Percentiles rank a stretch among this genome's conserved stretches.
phyloP scores from a whole-genome alignment of 495 filamentous ascomycete genomes.

The Penicillium alfredii region DNA sequence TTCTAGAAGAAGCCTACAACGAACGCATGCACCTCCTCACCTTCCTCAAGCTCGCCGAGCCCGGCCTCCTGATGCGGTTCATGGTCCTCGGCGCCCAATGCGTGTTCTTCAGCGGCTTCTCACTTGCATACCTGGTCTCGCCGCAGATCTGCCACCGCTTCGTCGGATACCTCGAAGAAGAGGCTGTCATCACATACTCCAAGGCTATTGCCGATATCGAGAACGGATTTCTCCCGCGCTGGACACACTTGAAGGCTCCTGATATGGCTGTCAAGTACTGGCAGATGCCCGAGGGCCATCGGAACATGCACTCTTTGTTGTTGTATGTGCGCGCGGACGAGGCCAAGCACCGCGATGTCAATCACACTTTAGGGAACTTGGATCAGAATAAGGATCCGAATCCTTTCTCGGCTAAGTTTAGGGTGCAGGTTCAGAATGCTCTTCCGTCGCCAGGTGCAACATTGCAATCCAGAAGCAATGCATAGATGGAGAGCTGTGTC shows the following conservation, averaged over 20 bases:
- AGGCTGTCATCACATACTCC: conserved; percentile 89
- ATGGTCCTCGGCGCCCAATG: conserved; percentile 79
- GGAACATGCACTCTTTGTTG: conserved; percentile 76
- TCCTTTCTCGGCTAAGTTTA: conserved; percentile 75
- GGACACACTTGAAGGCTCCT: conserved; percentile 70
- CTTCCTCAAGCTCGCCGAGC: conserved; percentile 88
- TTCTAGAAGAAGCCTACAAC: conserved; percentile 91
- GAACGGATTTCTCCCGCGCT: conserved; percentile 68
- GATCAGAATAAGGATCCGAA: conserved; percentile 78
- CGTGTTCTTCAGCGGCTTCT: conserved; percentile 93
- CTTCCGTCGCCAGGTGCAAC: no score
- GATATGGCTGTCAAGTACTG: conserved; percentile 83
- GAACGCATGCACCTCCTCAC: conserved; percentile 95
- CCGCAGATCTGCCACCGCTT: conserved; percentile 91
- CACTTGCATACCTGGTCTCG: conserved; percentile 81
- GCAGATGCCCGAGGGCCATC: conserved; percentile 76
- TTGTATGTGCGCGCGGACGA: conserved; percentile 86
- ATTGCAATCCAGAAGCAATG: no score
- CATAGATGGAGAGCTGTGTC: no score
- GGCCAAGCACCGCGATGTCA: conserved; percentile 88
- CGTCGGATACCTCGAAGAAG: conserved; percentile 94
- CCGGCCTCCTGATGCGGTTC: conserved; percentile 79
- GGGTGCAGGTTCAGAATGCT: conserved; percentile 34
- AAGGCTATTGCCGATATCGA: conserved; percentile 79
- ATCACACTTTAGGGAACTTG: conserved; percentile 83